Base-by-base conservation (phyloP, 371 early-diverging fungal genomes). In the Fennellomyces sp. region DNA sequence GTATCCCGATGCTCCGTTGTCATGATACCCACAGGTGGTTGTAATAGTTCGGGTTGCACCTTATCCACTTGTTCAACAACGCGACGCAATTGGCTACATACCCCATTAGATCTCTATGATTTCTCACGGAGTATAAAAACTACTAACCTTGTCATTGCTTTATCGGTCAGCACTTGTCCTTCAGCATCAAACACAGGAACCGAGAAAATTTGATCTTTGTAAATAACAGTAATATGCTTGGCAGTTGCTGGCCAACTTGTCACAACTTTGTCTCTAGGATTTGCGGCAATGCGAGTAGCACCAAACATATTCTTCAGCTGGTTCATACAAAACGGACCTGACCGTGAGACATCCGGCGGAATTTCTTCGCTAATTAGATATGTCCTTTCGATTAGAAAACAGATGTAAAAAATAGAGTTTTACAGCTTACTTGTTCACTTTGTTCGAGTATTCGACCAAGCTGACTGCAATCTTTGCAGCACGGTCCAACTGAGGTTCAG, bases 251-350 rank as follows among this genome's bases (percentile, higher is more conserved):
- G 94, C 73, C 83, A 91, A 38, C 83, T 73, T 28, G 83, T 82
- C 0, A 90, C 85, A 28, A 93, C 72, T 27, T 76, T 63, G 65
- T 96, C 97, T 41, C 87, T 69, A 0, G 80, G 85, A 23, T 78
- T 41, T 12, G 85, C 80, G 17, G 95, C 89, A 50, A 92, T 84
- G 29, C 97, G 84, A 29, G 85, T 82, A 1, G 90, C 83, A n/a
- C 94, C 92, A 76, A 96, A 95, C 70, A 93, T 83, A 31, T 83
- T 79, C 58, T 85, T 86, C 69, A 90, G 88, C 75, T 97, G 96
- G 73, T 95, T 84, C 97, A 97, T 96, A 71, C 94, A 94, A 28
- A 94, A 72, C 0, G 95, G 93, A 1, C 75, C 74, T 30, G 87
- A 85, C 27, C 86, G 81, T 36, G 88, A 82, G 52, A 65, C 68